Evolutionary conservation across 768 basidiomycete species (phyloP).

Genomic region (Pleurotus eryngii): DNA sequence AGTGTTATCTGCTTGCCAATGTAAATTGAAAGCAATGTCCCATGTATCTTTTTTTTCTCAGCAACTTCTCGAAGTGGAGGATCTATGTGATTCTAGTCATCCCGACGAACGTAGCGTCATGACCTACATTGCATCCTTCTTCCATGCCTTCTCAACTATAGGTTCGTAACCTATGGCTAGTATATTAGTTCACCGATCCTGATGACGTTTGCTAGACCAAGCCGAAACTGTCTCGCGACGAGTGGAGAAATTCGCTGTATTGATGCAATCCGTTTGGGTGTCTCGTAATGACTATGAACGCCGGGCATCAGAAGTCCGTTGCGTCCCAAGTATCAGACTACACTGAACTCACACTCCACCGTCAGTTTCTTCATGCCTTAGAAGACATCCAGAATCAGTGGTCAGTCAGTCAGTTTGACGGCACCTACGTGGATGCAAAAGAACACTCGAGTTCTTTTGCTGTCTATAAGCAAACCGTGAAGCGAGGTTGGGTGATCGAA

Average conservation of each 20-base stretch:
- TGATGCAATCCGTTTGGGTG: slow-evolving; percentile 90
- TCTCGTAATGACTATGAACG: slow-evolving; percentile 91
- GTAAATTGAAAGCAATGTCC: slow-evolving; percentile 5
- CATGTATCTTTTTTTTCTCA: slow-evolving; percentile 25
- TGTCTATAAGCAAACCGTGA: slow-evolving; percentile 80
- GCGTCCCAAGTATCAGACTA: background rate
- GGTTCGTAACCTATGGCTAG: slow-evolving; percentile 45
- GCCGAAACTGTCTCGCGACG: slow-evolving; percentile 91
- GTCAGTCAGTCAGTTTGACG: slow-evolving; percentile 60
- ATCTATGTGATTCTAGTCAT: slow-evolving; percentile 80
- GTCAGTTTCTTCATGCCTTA: slow-evolving; percentile 65
- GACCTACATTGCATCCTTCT: slow-evolving; percentile 97
- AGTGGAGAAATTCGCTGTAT: slow-evolving; percentile 93
- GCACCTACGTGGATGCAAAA: slow-evolving; percentile 82
- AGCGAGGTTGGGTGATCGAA: slow-evolving; percentile 87
- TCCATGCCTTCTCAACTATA: slow-evolving; percentile 98
- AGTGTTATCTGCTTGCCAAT: background rate
- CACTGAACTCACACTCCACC: slow-evolving; percentile 1
- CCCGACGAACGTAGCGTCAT: slow-evolving; percentile 97
- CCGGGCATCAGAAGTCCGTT: slow-evolving; percentile 47
- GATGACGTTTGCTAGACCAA: slow-evolving; percentile 58
- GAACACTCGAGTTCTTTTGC: slow-evolving; percentile 69
- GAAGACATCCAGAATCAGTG: slow-evolving; percentile 66
- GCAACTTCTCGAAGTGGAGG: slow-evolving; percentile 96
- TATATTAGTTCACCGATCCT: background rate